Percentiles rank a stretch among this genome's conserved stretches.
These are phyloP conservation scores for Emmonsia crescens DNA, from an alignment of 2,329 filamentous ascomycete species.

Conservation along the genomic window DNA sequence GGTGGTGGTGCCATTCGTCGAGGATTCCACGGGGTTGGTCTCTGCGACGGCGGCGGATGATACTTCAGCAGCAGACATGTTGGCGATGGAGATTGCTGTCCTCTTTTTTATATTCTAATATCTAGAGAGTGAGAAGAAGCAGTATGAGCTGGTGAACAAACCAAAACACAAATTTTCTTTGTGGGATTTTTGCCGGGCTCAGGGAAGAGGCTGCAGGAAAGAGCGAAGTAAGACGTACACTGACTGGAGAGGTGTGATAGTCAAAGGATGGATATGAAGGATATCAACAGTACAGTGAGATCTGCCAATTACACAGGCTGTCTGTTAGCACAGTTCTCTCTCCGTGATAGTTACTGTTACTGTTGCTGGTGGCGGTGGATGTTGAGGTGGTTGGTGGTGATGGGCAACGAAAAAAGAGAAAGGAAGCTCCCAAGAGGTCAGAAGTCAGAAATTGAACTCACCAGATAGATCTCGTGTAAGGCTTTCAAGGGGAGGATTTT, in stretches of 20 bases:
- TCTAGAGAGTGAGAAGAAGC: conserved; percentile 5
- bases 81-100: conserved; percentile 38
- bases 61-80: conserved; percentile 71
- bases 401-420: neutral
- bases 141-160: neutral
- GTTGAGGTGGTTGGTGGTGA: neutral
- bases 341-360: neutral
- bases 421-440: no score
- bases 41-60: conserved; percentile 59
- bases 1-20: conserved; percentile 42
- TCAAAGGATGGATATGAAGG: neutral
- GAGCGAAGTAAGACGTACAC: conserved; percentile 3
- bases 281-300: neutral
- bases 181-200: neutral
- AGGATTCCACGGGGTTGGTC: conserved; percentile 48
- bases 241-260: conserved; percentile 2
- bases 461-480: conserved; percentile 11
- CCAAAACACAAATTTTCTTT: neutral
- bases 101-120: neutral
- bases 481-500: neutral
- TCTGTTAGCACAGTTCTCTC: neutral
- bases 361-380: neutral
- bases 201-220: neutral
- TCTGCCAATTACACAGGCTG: neutral
- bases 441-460: conserved; percentile 6